Base-by-base conservation (phyloP, 2,329 filamentous ascomycete genomes). In the Talaromyces sp. region DNA sequence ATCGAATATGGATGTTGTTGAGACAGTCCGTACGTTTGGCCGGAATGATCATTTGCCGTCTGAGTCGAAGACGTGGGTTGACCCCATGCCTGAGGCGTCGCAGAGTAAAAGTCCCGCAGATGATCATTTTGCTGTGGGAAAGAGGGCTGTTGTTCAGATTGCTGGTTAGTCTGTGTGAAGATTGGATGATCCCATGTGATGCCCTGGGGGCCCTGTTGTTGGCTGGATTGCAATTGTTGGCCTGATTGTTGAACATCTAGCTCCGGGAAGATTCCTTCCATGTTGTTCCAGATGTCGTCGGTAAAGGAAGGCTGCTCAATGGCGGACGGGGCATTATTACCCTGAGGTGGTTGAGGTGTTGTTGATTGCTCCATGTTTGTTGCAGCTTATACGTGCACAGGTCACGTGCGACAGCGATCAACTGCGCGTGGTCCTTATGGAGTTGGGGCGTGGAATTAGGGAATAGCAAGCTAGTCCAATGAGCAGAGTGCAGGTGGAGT, bases 251-350 rank as follows among this genome's bases (percentile, higher is more conserved):
- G 66, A 14, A 69, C 63, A 58, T 72, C 69, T 3, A 70, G 52
- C 10, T 68, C 56, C 5, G 67, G 33, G 64, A 76, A 79, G 43
- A 78, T 63, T 7, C 73, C 60, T 56, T 76, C 76, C 58, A 79
- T 70, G 14, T 66, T 71, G 64, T 70, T 71, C 78, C 78, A 80
- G 67, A 75, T 79, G n/a, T 78, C 77, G 10, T 73, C 61, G 19
- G 72, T 69, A 16, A 78, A 68, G 24, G 71, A 68, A 37, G 66
- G 68, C 27, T 73, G 68, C 41, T 71, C 68, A 66, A 73, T 72
- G 60, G 73, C 62, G 49, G 73, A 72, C 57, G 73, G 71, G 67
- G 75, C 69, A 37, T 72, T 66, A 62, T 71, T 73, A 65, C 58
- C 50, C 33, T 62, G 64, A 3, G 43, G 43, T 37, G 50, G 16